Evolutionary conservation across 1,284 basidiomycete species (phyloP), one percentile per base, ranked within the genome.

Genomic region (Coniophora puteana): DNA sequence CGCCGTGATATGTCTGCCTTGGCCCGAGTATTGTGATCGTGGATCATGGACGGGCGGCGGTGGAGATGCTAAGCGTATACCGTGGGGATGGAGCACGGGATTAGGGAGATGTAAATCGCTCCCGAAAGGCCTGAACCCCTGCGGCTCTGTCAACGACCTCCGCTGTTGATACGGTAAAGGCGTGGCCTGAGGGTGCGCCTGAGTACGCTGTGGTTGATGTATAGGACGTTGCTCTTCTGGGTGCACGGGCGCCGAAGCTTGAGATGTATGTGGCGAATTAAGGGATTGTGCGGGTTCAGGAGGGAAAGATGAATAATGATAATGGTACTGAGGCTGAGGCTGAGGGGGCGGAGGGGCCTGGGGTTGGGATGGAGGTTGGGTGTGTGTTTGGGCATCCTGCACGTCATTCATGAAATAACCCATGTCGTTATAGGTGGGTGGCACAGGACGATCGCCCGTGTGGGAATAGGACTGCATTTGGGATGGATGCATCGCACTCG

Each of bases 1-100:
- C 36, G 59, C 61, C 47, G 63, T 65, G 47, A 64, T 58, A 42
- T 65, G 62, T 40, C 63, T 65, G 44, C 59, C 62, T 29, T 64
- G 62, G 43, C 61, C 41, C 51, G 61, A 57, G 62, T 60, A 60
- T 22, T 63, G 62, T 38, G 62, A 53, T 47, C 58, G 62, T 48
- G 62, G 52, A 34, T 63, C 58, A 48, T 65, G 62, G 42, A 62
- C 60, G 45, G 48, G 42, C 40, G 59, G 58, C 12, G 61, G 59
- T 32, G 58, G 60, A 38, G 58, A 59, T 20, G 59, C 51, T 36
- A 60, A 41, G 25, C 58, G 58, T 17, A 61, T 59, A 11, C 52
- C 49, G 26, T 63, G 62, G 3, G 40, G 2, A 23, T 63, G 53
- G 5, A 59, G 48, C 1, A 57, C 45, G 8, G 58, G 58, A 38